phyloP scores from a whole-genome alignment of 73 alveolate genomes.

The Vitrella brassicaformis region DNA sequence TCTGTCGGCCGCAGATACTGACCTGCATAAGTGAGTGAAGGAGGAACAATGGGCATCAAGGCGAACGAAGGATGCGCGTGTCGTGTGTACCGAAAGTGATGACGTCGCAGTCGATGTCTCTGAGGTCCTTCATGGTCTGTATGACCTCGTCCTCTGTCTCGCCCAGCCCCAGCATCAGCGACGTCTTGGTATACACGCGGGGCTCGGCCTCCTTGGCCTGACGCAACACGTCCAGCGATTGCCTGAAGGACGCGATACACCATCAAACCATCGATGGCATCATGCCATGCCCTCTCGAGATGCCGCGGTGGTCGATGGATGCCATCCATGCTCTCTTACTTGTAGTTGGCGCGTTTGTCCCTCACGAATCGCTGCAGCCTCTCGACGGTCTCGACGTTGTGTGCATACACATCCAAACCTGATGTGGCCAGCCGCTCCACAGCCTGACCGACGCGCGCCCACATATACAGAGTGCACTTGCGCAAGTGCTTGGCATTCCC shows the following conservation, averaged over 20 bases:
- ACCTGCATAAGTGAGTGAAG: background rate
- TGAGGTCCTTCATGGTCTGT: background rate
- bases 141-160: background rate
- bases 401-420: background rate
- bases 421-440: background rate
- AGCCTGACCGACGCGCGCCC: no score
- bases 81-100: background rate
- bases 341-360: background rate
- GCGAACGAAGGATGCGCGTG: background rate
- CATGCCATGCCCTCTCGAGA: no score
- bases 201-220: background rate
- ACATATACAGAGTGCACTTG: background rate
- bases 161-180: background rate
- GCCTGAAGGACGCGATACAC: no score
- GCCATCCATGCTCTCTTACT: background rate
- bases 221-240: background rate
- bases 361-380: background rate
- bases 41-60: background rate
- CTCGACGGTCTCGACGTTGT: background rate
- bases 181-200: background rate
- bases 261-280: no score
- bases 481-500: background rate
- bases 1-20: background rate
- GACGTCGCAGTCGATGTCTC: background rate
- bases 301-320: no score